Percentiles rank a stretch among this genome's conserved stretches.
These are phyloP conservation scores for Jamesozyma rosinii DNA, from an alignment of 805 yeast species.

Conservation along the genomic window DNA sequence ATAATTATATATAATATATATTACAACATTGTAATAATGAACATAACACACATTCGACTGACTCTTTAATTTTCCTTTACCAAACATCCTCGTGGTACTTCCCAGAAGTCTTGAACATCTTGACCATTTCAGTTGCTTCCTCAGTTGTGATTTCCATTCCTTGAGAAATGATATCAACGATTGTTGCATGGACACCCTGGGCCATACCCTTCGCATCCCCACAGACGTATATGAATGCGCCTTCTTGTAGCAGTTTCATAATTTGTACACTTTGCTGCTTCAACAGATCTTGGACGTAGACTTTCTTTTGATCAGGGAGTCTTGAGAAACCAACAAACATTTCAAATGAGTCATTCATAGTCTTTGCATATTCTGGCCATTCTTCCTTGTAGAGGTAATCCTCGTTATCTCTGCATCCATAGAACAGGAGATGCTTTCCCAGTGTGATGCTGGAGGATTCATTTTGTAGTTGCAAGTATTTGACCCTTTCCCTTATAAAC, in stretches of 20 bases:
- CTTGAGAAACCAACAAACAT: conserved; percentile 82
- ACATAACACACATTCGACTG: too few species aligned
- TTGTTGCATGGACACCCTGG: conserved; percentile 72
- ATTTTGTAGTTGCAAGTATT: conserved; percentile 34
- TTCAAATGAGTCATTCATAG: conserved; percentile 54
- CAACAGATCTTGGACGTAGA: conserved; percentile 80
- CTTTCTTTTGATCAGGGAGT: conserved; percentile 46
- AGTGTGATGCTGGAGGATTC: conserved; percentile 28
- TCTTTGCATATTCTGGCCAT: conserved; percentile 68
- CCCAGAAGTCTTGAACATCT: conserved; percentile 71
- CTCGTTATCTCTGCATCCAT: conserved; percentile 79
- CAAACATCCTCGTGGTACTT: conserved; percentile 97
- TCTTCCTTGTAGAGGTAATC: conserved; percentile 85
- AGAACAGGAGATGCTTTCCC: conserved; percentile 72
- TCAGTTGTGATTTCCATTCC: conserved; percentile 54
- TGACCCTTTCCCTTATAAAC: conserved; percentile 76
- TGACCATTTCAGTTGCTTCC: conserved; percentile 68
- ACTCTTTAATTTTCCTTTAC: conserved; percentile 35
- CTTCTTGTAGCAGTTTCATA: conserved; percentile 43
- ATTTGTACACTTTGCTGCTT: conserved; percentile 41
- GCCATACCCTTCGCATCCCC: conserved; percentile 98
- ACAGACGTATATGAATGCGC: conserved; percentile 90
- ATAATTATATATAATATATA: too few species aligned
- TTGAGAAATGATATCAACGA: conserved; percentile 51
- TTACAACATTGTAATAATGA: too few species aligned